Percentiles rank a stretch among this genome's conserved stretches.
These are phyloP conservation scores for Eucalyptus shirleyi DNA, from an alignment of 345 rosid species.

Conservation along the genomic window DNA sequence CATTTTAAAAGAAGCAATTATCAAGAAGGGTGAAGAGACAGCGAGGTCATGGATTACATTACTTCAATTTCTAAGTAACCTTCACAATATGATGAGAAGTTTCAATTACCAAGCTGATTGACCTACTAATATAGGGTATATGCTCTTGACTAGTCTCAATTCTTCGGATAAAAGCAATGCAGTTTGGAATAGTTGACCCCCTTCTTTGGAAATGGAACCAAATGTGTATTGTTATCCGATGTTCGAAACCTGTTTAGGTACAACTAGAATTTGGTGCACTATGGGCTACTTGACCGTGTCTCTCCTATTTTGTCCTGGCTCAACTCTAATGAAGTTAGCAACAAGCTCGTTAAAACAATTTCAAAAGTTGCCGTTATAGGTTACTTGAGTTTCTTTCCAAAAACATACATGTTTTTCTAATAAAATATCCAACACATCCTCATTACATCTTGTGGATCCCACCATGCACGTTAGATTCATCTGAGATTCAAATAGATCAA, in stretches of 20 bases:
- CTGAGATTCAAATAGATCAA: not conserved
- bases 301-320: accelerated
- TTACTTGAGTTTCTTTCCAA: not conserved
- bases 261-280: not conserved
- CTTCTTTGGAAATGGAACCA: not conserved
- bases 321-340: not conserved
- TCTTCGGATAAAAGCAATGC: not conserved
- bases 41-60: not conserved
- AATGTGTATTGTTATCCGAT: not conserved
- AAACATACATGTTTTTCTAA: not conserved
- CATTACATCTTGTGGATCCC: not conserved
- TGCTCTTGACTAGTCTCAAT: too few species aligned
- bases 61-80: not conserved
- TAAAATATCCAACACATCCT: not conserved
- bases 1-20: not conserved
- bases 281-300: not conserved
- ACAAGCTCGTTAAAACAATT: not conserved
- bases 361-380: not conserved
- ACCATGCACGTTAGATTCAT: not conserved
- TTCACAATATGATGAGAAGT: not conserved
- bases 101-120: not conserved
- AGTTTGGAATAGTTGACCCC: not conserved
- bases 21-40: not conserved
- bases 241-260: not conserved
- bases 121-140: not conserved